Conservation (phyloP, 805 yeast genomes). For the Ogataea haglerorum region DNA sequence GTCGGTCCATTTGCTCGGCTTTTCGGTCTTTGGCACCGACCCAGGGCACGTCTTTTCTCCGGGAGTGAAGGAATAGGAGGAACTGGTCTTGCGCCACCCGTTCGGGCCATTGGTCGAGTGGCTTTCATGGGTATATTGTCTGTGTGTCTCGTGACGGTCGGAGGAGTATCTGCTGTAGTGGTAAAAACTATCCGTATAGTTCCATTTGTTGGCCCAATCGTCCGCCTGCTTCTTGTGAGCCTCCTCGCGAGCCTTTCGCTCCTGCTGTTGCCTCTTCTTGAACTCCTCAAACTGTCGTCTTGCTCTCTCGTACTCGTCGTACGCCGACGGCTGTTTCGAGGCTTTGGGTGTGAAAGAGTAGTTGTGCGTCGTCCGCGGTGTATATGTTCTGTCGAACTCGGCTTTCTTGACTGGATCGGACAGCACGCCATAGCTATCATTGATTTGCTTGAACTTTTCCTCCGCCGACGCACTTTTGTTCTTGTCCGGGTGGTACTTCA, state of each 20-base stretch:
- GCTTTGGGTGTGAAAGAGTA: constrained; percentile 3
- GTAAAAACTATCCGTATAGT: constrained; percentile 7
- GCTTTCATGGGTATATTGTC: background rate
- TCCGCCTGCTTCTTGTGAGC: constrained; percentile 9
- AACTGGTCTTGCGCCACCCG: constrained; percentile 23
- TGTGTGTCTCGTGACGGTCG: background rate
- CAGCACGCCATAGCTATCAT: constrained; percentile 82
- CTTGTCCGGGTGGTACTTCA: constrained; percentile 78
- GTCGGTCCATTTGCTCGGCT: constrained; percentile 1
- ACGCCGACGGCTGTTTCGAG: constrained; percentile 7
- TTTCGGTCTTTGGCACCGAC: constrained; percentile 16
- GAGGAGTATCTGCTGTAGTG: constrained; percentile 10
- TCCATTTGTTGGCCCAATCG: constrained; percentile 11
- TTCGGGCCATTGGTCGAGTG: constrained; percentile 7
- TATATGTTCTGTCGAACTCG: constrained; percentile 49
- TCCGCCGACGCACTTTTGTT: constrained; percentile 62
- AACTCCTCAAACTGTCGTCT: constrained; percentile 22
- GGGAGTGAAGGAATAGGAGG: constrained; percentile 28
- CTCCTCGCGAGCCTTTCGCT: constrained; percentile 14
- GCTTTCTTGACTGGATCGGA: constrained; percentile 57
- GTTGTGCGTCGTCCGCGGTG: constrained; percentile 2
- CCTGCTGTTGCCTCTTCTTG: constrained; percentile 15
- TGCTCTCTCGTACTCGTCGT: constrained; percentile 24
- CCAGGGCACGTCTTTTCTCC: constrained; percentile 29
- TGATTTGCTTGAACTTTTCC: constrained; percentile 80